Percentiles rank a stretch among this genome's conserved stretches.
phyloP scores from a whole-genome alignment of 2,329 filamentous ascomycete species.

The Immersiporthe knoxdaviesiana region DNA sequence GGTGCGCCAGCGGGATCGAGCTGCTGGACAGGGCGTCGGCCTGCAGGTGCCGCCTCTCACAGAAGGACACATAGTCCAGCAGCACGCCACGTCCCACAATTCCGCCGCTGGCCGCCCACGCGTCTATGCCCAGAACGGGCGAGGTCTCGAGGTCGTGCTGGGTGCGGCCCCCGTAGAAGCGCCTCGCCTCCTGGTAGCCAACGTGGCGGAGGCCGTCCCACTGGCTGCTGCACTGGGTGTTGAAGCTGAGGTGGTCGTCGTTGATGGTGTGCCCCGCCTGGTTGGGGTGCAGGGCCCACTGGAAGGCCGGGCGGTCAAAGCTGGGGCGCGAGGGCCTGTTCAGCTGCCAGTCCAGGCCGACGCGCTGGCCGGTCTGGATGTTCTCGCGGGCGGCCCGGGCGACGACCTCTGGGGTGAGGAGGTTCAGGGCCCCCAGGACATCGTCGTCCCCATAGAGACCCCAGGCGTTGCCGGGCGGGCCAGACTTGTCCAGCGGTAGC shows the following conservation, averaged over 20 bases:
- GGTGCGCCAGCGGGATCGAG: constrained; percentile 7
- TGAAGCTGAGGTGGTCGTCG: constrained; percentile 44
- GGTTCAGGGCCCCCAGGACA: constrained; percentile 32
- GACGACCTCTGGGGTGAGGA: constrained; percentile 31
- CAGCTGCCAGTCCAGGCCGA: constrained; percentile 29
- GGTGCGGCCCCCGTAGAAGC: constrained; percentile 15
- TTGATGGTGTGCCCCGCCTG: neutral
- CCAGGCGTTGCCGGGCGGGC: constrained; percentile 19
- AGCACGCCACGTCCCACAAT: constrained; percentile 22
- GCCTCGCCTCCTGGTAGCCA: constrained; percentile 18
- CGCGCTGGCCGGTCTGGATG: constrained; percentile 25
- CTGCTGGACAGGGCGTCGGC: constrained; percentile 8
- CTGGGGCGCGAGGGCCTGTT: constrained; percentile 16
- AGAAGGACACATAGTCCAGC: constrained; percentile 17
- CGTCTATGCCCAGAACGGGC: constrained; percentile 14
- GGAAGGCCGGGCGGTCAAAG: constrained; percentile 13
- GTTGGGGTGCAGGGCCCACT: neutral
- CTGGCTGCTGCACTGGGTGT: constrained; percentile 53
- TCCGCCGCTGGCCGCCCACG: constrained; percentile 11
- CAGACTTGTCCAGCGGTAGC: constrained; percentile 9
- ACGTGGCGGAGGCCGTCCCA: constrained; percentile 54
- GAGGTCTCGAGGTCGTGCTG: constrained; percentile 1
- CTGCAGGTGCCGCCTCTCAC: neutral
- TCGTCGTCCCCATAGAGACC: constrained; percentile 19
- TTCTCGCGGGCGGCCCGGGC: constrained; percentile 27